Evolutionary conservation across 805 yeast species (phyloP), one percentile per base, ranked within the genome.

Genomic region (Wickerhamiella siamensis): DNA sequence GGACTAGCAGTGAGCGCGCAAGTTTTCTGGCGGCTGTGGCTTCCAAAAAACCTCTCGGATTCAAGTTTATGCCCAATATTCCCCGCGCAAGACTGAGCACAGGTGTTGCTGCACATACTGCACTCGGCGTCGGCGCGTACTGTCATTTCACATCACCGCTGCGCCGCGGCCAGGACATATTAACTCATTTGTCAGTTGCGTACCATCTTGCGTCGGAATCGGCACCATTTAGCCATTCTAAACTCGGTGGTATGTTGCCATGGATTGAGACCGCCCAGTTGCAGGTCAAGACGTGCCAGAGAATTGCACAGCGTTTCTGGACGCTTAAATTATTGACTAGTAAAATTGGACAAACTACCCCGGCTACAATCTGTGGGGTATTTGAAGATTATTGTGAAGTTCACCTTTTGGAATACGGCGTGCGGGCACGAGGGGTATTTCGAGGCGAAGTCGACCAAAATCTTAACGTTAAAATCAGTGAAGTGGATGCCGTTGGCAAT

Each of bases 81-180:
- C 69, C 71, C 2, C 63, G 74, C 16, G 78, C 88, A 3, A 64
- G 63, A 31, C 66, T 71, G 36, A 62, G 74, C 2, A 57, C 70
- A 0, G 38, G 43, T 1, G 71, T 81, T 0, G 47, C 51, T 0
- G 54, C 51, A 1, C 95, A 86, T 59, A 63, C 66, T 18, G 72
- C 80, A 48, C 59, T 84, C 27, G 93, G 87, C 3, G 59, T 82
- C 6, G 57, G 60, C 0, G 56, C 62, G 4, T 84, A 87, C 53
- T 67, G 79, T 4, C 80, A 83, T 16, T 78, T 82, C 6, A 87
- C 97, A 0, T 86, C 96, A 0, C 97, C 98, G 2, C 64, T 91
- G 48, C 68, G 97, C 56, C 66, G 97, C 48, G 80, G 72, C 49
- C 77, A 80, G 5, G 97, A 88, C 57, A 59, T 86, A 46, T 57